Conservation (phyloP, 495 filamentous ascomycete species). For the Lophium mytilinum region DNA sequence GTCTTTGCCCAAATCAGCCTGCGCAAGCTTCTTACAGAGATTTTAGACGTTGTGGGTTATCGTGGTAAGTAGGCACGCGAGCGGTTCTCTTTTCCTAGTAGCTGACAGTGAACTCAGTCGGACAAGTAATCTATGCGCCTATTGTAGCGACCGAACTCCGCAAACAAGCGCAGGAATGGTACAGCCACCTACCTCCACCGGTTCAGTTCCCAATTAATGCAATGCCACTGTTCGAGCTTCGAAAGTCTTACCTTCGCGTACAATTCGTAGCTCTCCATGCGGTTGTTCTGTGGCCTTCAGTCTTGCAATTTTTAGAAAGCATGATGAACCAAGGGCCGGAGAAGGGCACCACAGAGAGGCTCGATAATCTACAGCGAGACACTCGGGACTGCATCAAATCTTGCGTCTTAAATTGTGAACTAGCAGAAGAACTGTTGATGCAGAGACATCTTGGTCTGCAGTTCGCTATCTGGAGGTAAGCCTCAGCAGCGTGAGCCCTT, state of each 20-base stretch:
- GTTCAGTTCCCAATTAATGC: conserved; percentile 14
- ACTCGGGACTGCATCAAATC: conserved; percentile 9
- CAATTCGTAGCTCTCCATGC: conserved; percentile 18
- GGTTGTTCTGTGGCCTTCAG: conserved; percentile 19
- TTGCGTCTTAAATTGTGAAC: conserved; percentile 6
- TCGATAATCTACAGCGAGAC: conserved; percentile 5
- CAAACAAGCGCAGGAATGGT: conserved; percentile 20
- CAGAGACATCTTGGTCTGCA: conserved; percentile 15
- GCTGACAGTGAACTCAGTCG: background rate
- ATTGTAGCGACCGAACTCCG: conserved; percentile 16
- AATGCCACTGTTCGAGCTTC: conserved; percentile 14
- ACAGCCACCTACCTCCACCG: conserved; percentile 11
- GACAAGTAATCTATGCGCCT: conserved; percentile 17
- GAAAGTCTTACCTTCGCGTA: conserved; percentile 15
- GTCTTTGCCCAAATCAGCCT: conserved; percentile 19
- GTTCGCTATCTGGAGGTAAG: conserved; percentile 12
- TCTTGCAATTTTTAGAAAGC: conserved; percentile 3
- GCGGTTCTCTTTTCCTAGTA: no score
- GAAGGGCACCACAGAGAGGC: background rate
- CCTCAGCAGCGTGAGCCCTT: background rate
- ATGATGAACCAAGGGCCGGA: conserved; percentile 9
- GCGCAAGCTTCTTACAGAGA: conserved; percentile 16
- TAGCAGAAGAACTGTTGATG: conserved; percentile 20
- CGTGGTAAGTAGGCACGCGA: background rate
- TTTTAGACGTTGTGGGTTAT: conserved; percentile 18